Base-by-base conservation (phyloP, 495 filamentous ascomycete genomes). In the Eremomyces bilateralis region DNA sequence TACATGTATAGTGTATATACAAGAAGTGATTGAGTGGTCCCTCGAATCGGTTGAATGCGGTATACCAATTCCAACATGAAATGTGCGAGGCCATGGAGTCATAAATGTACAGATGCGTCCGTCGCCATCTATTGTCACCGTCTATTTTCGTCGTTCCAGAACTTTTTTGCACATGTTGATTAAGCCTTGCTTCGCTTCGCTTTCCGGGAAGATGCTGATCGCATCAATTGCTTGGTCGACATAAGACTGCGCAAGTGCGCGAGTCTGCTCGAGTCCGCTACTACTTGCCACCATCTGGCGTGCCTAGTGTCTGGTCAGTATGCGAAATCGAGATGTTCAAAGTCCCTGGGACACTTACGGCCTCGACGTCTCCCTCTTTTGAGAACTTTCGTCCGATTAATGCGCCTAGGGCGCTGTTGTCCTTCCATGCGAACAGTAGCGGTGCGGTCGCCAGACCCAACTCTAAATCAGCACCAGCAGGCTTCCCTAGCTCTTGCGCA, bases 391-490 rank as follows among this genome's bases (percentile, higher is more conserved):
- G 73, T 38, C 83, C 85, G 24, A 97, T 88, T 46, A 97, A 57
- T 20, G 71, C 65, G 2, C 88, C 90, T 17, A 97, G 59, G 54
- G 85, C 81, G 16, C 69, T 70, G 41, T 76, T 78, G 38, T 74
- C 68, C 60, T 85, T 85, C 88, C 90, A 95, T 3, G 88, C 90
- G 58, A 94, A 97, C 24, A 97, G 58, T 33, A 95, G 56, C 5
- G 88, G 88, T 3, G 88, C 88, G n/a, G 88, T 97, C 4, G 90
- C 88, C 34, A 97, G 62, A 4, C 88, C 88, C 15, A 97, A 63
- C 53, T 94, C 80, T 37, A 97, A 53, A 56, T 97, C 88, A 12
- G 90, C 90, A 19, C 84, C 90, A 4, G 83, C 78, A 0, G 90
- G 84, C 52, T 97, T 97, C 31, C 88, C 88, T 20, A 97, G 61